Base-by-base conservation (phyloP, 345 rosid genomes). In the Arabidopsis arenosa region DNA sequence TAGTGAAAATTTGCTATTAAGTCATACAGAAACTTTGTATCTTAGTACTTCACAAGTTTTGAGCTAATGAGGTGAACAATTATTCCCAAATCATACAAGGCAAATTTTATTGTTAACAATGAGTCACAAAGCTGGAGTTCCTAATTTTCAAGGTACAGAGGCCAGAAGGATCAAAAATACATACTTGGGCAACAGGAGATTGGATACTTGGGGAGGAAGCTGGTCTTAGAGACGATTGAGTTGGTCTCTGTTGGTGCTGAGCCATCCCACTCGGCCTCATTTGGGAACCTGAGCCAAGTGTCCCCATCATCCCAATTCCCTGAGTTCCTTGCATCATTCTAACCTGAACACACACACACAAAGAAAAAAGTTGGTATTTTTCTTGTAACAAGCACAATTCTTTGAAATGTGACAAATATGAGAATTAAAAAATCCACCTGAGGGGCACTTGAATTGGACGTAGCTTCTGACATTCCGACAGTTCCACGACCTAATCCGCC, bases 181-280 rank as follows among this genome's bases (percentile, higher is more conserved):
- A 70, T 28, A 93, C 98, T 82, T 88, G 98, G 45, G 87, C 63
- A 66, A 80, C 66, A 56, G 89, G 72, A 60, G 93, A 49, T 51
- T 80, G 90, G 66, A 77, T 85, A 80, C 30, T 88, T 43, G 90
- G 81, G 60, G 96, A 82, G 39, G 89, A 60, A 13, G 86, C 68
- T 17, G 95, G 87, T 62, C 93, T 84, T 47, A 86, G 63, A 75
- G 92, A 66, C 49, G 98, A 74, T 44, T 81, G 98, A 71, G 77
- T 49, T n/a, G 98, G 88, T 66, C 96, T 93, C 82, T 80, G 92
- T 70, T 84, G 97, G 79, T 88, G 98, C 70, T 82, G 93, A 80
- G 87, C 44, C 79, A 89, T 78, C 48, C 89, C 94, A 83, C 84
- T 83, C 8, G 95, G 89, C 51, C 96, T 83, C 82, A 90, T 74